Percentiles rank a stretch among this genome's conserved stretches.
These are phyloP conservation scores for Gorgonomyces haynaldii DNA, from an alignment of 192 early-diverging fungal genomes.

Conservation along the genomic window DNA sequence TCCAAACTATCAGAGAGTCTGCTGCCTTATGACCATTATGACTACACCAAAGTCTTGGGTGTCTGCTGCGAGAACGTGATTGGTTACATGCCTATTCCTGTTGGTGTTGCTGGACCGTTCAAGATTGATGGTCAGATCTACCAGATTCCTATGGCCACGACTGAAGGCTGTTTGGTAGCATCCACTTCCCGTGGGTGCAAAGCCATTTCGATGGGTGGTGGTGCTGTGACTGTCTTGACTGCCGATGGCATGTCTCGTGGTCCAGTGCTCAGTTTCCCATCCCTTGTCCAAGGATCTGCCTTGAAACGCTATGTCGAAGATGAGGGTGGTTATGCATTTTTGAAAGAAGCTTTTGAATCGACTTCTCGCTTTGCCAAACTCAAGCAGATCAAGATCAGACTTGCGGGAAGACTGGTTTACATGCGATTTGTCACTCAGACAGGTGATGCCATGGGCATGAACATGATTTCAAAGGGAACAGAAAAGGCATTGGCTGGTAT, in stretches of 20 bases:
- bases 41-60: conserved; percentile 79
- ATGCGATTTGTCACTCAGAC: conserved; percentile 84
- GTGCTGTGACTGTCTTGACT: conserved; percentile 65
- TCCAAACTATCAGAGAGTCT: conserved; percentile 23
- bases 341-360: conserved; percentile 72
- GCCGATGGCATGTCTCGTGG: conserved; percentile 88
- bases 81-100: conserved; percentile 82
- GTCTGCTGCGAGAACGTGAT: conserved; percentile 95
- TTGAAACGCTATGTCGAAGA: conserved; percentile 66
- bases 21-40: conserved; percentile 75
- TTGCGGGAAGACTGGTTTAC: conserved; percentile 73
- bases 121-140: conserved; percentile 66
- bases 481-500: conserved; percentile 66
- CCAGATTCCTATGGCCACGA: conserved; percentile 92
- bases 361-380: conserved; percentile 84
- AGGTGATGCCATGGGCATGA: conserved; percentile 98
- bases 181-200: conserved; percentile 90
- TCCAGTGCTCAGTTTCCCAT: conserved; percentile 79
- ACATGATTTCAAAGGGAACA: conserved; percentile 94
- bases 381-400: conserved; percentile 61
- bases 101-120: conserved; percentile 85
- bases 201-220: conserved; percentile 78
- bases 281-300: conserved; percentile 45
- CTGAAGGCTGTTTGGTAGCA: conserved; percentile 82
- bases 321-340: conserved; percentile 38